A percentile compares a stretch with the other conserved stretches of the same genome.
Evolutionary conservation across 176 grass and related monocot genomes (phyloP).

Genomic region (Paspalum vaginatum): DNA sequence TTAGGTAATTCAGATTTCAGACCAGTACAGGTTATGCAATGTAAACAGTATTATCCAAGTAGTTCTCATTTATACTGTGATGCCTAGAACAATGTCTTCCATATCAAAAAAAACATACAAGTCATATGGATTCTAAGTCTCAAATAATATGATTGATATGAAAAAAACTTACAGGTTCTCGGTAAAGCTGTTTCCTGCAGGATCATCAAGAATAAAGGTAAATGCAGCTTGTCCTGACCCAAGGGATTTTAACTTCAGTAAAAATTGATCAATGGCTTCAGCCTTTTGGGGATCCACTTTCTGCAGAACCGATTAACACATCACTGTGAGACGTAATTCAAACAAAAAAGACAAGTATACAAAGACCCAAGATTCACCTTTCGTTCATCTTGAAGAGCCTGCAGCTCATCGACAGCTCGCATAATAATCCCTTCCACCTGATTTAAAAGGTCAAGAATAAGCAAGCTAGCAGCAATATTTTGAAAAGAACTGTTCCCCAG

Average conservation of each 20-base stretch:
- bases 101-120: background rate
- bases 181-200: slow-evolving; percentile 92
- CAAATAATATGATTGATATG: slow-evolving; percentile 13
- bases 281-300: slow-evolving; percentile 91
- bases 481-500: background rate
- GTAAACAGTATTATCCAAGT: background rate
- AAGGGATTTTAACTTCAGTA: slow-evolving; percentile 75
- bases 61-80: slow-evolving; percentile 1
- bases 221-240: slow-evolving; percentile 71
- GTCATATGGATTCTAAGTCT: background rate
- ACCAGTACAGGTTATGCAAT: background rate
- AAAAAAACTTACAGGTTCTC: slow-evolving; percentile 79
- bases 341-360: slow-evolving; percentile 8
- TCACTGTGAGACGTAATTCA: slow-evolving; percentile 8
- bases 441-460: slow-evolving; percentile 16
- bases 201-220: slow-evolving; percentile 91
- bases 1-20: background rate
- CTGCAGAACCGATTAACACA: slow-evolving; percentile 44
- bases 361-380: slow-evolving; percentile 57
- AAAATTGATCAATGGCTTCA: slow-evolving; percentile 88
- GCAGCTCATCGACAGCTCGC: slow-evolving; percentile 75
- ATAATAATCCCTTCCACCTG: slow-evolving; percentile 89
- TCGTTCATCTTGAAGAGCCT: slow-evolving; percentile 85
- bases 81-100: background rate
- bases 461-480: background rate